Evolutionary conservation across 2,329 filamentous ascomycete species (phyloP).

Genomic region (Proliferodiscus dingleyae): DNA sequence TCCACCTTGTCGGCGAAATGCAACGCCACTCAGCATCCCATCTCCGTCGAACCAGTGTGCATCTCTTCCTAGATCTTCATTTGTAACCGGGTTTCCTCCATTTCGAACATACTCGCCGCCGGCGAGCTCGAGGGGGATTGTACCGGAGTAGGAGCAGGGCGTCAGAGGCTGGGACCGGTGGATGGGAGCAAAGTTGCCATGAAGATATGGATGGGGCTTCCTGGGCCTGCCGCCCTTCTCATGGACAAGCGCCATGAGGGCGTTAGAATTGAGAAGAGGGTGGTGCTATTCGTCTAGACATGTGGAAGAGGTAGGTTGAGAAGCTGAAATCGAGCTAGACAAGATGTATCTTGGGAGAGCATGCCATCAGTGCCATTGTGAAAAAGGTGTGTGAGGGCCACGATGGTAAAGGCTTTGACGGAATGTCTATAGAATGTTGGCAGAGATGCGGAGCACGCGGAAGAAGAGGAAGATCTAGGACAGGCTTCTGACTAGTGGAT

Average conservation of each 20-base stretch:
- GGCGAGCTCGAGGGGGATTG: conserved; percentile 58
- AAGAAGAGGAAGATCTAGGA: too few relatives aligned
- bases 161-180: conserved; percentile 50
- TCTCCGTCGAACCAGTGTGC: conserved; percentile 74
- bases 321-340: too few relatives aligned
- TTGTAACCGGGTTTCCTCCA: conserved; percentile 62
- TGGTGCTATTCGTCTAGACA: neutral
- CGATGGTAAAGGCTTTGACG: too few relatives aligned
- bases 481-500: too few relatives aligned
- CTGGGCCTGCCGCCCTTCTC: conserved; percentile 20
- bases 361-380: too few relatives aligned
- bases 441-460: too few relatives aligned
- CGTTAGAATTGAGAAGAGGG: conserved; percentile 17
- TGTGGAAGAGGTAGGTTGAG: conserved; percentile 6
- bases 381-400: too few relatives aligned
- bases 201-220: conserved; percentile 44
- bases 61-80: conserved; percentile 55
- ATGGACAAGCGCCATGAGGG: conserved; percentile 22
- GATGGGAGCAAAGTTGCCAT: conserved; percentile 67
- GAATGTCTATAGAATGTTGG: too few relatives aligned
- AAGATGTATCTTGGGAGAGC: too few relatives aligned
- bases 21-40: conserved; percentile 67
- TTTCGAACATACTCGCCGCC: conserved; percentile 70
- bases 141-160: conserved; percentile 51
- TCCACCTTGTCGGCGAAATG: conserved; percentile 44